phyloP scores from a whole-genome alignment of 2,329 filamentous ascomycete genomes.

The Nemania serpens region DNA sequence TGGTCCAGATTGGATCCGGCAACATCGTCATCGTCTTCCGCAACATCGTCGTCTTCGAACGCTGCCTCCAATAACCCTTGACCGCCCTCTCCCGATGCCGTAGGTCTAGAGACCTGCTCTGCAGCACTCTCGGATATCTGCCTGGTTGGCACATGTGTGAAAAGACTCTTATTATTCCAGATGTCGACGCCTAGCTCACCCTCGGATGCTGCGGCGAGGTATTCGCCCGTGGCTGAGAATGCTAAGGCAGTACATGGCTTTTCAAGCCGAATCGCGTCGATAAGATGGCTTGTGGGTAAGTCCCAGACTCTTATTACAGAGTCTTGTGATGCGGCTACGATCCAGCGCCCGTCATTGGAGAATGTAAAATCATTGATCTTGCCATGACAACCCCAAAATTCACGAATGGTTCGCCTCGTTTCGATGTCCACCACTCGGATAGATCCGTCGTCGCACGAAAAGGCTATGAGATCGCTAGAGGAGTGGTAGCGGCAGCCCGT shows the following conservation, averaged over 20 bases:
- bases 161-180: slow-evolving; percentile 93
- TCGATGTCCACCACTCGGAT: slow-evolving; percentile 89
- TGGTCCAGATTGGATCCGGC: slow-evolving; percentile 70
- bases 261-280: slow-evolving; percentile 84
- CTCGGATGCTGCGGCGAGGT: slow-evolving; percentile 85
- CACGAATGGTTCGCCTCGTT: slow-evolving; percentile 87
- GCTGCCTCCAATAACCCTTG: slow-evolving; percentile 76
- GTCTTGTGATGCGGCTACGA: slow-evolving; percentile 85
- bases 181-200: slow-evolving; percentile 86
- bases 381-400: slow-evolving; percentile 81
- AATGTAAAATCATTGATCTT: slow-evolving; percentile 83
- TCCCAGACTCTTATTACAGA: slow-evolving; percentile 88
- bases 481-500: slow-evolving; percentile 80
- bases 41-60: slow-evolving; percentile 60
- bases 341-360: slow-evolving; percentile 91
- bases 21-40: slow-evolving; percentile 58
- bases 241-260: slow-evolving; percentile 81
- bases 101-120: slow-evolving; percentile 67
- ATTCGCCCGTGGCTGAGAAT: slow-evolving; percentile 90
- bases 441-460: slow-evolving; percentile 86
- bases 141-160: slow-evolving; percentile 83
- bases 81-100: slow-evolving; percentile 81
- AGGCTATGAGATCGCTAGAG: slow-evolving; percentile 81
- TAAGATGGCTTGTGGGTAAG: slow-evolving; percentile 90
- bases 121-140: slow-evolving; percentile 82